Conservation (phyloP, 768 basidiomycete species). For the Mycena vitilis region DNA sequence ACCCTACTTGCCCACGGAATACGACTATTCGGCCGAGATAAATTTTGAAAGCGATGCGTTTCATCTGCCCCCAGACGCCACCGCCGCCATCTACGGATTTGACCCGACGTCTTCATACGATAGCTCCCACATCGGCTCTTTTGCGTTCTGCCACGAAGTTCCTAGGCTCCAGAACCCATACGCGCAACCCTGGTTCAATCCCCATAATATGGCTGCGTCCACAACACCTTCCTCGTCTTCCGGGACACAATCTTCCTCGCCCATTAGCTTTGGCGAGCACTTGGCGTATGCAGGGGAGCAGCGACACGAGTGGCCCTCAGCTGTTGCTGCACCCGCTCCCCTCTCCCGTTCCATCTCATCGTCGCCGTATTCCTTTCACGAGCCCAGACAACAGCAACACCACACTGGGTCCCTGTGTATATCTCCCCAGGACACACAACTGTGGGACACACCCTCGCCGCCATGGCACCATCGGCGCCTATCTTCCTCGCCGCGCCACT, state of each 20-base stretch:
- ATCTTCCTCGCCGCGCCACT: constrained; percentile 58
- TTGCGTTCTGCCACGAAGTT: constrained; percentile 25
- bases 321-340: constrained; percentile 70
- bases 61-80: constrained; percentile 1
- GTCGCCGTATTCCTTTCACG: constrained; percentile 62
- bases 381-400: constrained; percentile 44
- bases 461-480: constrained; percentile 46
- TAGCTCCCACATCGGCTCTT: constrained; percentile 44
- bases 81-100: constrained; percentile 8
- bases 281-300: constrained; percentile 59
- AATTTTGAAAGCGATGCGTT: constrained; percentile 49
- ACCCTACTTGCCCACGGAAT: constrained; percentile 11
- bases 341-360: constrained; percentile 73
- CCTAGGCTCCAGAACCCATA: constrained; percentile 15
- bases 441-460: constrained; percentile 67
- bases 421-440: constrained; percentile 72
- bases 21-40: constrained; percentile 7
- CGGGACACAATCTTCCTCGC: constrained; percentile 55
- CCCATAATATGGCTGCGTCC: constrained; percentile 14
- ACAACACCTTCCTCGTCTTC: constrained; percentile 47
- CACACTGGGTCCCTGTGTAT: constrained; percentile 59
- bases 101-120: constrained; percentile 39
- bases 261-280: constrained; percentile 60
- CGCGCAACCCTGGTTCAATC: constrained; percentile 27
- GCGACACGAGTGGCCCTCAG: constrained; percentile 58